Conservation (phyloP, 2,329 filamentous ascomycete species). For the Monosporascus sp. region DNA sequence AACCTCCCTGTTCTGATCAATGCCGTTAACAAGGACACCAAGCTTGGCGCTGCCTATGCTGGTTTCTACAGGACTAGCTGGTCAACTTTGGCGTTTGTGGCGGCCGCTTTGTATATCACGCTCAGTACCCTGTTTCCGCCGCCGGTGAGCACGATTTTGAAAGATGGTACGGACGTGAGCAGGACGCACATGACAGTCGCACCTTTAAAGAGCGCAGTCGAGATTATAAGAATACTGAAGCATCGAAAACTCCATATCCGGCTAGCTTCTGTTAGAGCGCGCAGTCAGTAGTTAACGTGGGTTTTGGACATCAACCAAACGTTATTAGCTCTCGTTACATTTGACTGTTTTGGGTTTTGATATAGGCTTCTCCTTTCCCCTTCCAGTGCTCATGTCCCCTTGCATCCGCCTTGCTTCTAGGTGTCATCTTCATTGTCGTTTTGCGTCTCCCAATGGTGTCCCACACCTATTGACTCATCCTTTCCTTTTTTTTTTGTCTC, state of each 20-base stretch:
- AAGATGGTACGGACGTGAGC: neutral
- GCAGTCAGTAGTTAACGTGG: too few species aligned
- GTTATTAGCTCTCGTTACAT: too few species aligned
- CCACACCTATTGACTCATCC: too few species aligned
- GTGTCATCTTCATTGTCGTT: too few species aligned
- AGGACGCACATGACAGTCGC: neutral
- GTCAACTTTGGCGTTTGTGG: conserved; percentile 4
- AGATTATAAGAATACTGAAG: neutral
- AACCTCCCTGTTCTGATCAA: conserved; percentile 2
- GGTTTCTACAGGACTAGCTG: conserved; percentile 5
- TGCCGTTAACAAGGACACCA: neutral
- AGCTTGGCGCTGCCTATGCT: neutral
- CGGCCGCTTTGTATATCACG: conserved; percentile 1
- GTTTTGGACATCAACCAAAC: too few species aligned
- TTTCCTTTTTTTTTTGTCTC: too few species aligned
- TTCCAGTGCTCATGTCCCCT: too few species aligned
- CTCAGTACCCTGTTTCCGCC: neutral
- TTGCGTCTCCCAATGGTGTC: too few species aligned
- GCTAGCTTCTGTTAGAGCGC: too few species aligned
- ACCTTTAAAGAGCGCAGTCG: neutral
- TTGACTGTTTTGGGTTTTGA: too few species aligned
- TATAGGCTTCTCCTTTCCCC: too few species aligned
- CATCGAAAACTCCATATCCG: neutral
- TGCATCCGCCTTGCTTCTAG: too few species aligned
- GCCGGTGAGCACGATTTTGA: neutral